These are phyloP conservation scores for Leptographium procerum DNA, from an alignment of 2,329 filamentous ascomycete species.

Conservation along the genomic window DNA sequence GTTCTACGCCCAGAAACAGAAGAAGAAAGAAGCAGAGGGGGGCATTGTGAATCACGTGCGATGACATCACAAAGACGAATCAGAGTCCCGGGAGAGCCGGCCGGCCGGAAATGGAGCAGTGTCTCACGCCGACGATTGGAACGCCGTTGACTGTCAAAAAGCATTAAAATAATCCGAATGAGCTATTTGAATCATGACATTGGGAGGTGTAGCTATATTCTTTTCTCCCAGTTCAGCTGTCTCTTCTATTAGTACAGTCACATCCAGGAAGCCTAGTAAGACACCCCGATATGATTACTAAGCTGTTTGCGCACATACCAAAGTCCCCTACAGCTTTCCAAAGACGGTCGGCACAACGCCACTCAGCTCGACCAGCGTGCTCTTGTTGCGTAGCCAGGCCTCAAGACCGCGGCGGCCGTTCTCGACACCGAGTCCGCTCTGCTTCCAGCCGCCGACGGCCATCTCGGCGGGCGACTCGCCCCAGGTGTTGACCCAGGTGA, in stretches of 20 bases:
- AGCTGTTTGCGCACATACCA: not conserved
- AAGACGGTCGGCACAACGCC: conserved; percentile 63
- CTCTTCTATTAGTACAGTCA: too few relatives aligned
- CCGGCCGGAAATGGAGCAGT: too few relatives aligned
- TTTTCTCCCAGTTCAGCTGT: too few relatives aligned
- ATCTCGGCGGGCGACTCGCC: conserved; percentile 87
- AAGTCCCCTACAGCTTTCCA: conserved; percentile 38
- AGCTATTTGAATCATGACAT: too few relatives aligned
- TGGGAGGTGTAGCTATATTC: too few relatives aligned
- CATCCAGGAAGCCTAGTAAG: too few relatives aligned
- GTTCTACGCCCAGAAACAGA: too few relatives aligned
- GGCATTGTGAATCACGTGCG: not conserved
- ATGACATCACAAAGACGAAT: not conserved
- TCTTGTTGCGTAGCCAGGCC: conserved; percentile 79
- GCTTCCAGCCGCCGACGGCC: conserved; percentile 87
- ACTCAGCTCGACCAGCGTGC: conserved; percentile 73
- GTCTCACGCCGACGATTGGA: too few relatives aligned
- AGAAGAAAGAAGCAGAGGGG: not conserved
- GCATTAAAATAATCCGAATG: too few relatives aligned
- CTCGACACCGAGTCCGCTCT: conserved; percentile 78
- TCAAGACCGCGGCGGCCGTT: conserved; percentile 71
- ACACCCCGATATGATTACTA: too few relatives aligned
- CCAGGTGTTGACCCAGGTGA: conserved; percentile 91
- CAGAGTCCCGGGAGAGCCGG: too few relatives aligned
- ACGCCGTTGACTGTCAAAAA: too few relatives aligned